Conservation (phyloP, 176 grass and related monocot genomes). For the Zoysia japonica region DNA sequence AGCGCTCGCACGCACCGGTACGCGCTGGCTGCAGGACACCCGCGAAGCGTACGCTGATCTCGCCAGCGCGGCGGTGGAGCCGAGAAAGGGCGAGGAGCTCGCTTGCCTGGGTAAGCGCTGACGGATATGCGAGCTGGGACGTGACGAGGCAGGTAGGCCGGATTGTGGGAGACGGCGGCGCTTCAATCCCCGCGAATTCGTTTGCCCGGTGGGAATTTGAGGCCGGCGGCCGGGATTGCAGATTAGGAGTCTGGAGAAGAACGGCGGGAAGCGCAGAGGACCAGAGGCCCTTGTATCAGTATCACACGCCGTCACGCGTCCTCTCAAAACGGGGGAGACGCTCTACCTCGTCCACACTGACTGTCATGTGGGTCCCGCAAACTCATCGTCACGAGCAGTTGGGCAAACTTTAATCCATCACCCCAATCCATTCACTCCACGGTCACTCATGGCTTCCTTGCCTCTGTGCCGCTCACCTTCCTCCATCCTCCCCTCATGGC, state of each 20-base stretch:
- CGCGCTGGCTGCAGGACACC: background rate
- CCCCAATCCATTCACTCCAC: constrained; percentile 41
- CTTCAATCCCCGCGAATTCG: background rate
- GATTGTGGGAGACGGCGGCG: background rate
- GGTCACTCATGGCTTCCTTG: constrained; percentile 35
- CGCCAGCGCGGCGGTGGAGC: background rate
- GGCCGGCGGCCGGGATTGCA: background rate
- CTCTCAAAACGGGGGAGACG: background rate
- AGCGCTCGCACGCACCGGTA: background rate
- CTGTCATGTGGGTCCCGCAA: constrained; percentile 29
- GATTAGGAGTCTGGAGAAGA: constrained; percentile 8
- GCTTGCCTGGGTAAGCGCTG: background rate
- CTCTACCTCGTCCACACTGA: background rate
- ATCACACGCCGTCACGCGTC: background rate
- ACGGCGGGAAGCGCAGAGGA: constrained; percentile 33
- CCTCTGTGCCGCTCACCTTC: constrained; percentile 41
- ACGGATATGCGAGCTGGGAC: background rate
- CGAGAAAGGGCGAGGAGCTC: background rate
- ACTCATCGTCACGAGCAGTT: background rate
- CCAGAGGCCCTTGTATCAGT: background rate
- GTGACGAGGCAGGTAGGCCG: background rate
- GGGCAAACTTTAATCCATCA: background rate
- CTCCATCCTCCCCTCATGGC: constrained; percentile 49
- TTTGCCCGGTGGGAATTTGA: background rate
- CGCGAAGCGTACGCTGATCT: constrained; percentile 1